Evolutionary conservation across 169 alveolate genomes (phyloP), one percentile per base, ranked within the genome.

Genomic region (Plasmodium vivax): DNA sequence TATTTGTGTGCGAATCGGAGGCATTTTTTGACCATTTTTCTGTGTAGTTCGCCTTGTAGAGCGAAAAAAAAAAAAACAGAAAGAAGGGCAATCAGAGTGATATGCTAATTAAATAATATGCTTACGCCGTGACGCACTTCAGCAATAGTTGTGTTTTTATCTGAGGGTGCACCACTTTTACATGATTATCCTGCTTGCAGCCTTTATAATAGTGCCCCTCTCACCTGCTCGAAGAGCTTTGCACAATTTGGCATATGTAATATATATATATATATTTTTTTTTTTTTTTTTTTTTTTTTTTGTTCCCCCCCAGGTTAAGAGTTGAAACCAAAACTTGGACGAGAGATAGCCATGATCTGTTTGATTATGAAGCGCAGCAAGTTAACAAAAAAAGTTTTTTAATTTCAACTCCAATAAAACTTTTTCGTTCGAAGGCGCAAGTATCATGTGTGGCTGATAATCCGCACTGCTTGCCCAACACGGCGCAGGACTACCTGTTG

Each of bases 301-400:
- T 7, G 0, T 4, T 4, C n/a, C 92, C 83, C 38, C 94, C 79
- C 68, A 96, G 96, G 97, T 93, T 96, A 75, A 95, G 97, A 32
- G 96, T 97, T 19, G 95, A 96, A 93, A 97, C 99, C 38, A 94
- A 97, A 84, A 98, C 99, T 14, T 98, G 99, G 99, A 95, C 97
- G 58, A 96, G 99, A 47, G 99, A 98, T 96, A 96, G 98, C 72
- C 99, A 98, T 84, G 99, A 98, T 79, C 97, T 98, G 79, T 98
- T 98, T 94, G 99, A 98, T 97, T 98, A 98, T 92, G 99, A 98
- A 96, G 98, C 99, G 12, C 97, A 96, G 36, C 99, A 97, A 75
- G 96, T 98, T 47, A 95, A 95, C 47, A 95, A 93, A 82, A 95
- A 93, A 77, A 85, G 82, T 71, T 95, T 95, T 88, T 83, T 95